Conservation (phyloP, 176 grass and related monocot species). For the Paspalum notatum region DNA sequence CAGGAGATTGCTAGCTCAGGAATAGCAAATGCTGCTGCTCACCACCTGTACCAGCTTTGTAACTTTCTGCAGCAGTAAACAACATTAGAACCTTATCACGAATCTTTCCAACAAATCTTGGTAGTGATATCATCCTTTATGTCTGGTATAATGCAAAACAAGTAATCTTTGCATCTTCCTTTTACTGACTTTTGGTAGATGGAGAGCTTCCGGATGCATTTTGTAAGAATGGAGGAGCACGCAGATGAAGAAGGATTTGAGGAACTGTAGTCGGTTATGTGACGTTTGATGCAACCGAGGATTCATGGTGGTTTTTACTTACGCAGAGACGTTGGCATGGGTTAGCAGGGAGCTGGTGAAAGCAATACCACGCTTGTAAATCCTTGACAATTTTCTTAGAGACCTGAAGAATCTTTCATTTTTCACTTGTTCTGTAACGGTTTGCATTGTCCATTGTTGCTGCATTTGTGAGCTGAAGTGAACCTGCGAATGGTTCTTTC, state of each 20-base stretch:
- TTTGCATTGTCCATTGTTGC: background rate
- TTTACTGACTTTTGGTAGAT: constrained; percentile 46
- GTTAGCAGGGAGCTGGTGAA: background rate
- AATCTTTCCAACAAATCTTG: background rate
- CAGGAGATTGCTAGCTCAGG: background rate
- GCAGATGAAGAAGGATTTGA: constrained; percentile 76
- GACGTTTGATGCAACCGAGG: background rate
- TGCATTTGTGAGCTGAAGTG: background rate
- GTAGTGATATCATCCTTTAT: background rate
- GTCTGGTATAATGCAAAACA: constrained; percentile 10
- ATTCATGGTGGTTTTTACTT: constrained; percentile 10
- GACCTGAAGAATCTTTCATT: no score
- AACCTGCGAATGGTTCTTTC: background rate
- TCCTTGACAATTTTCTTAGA: background rate
- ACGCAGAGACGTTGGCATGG: background rate
- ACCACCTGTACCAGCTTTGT: background rate
- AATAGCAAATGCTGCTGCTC: background rate
- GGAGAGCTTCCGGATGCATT: constrained; percentile 64
- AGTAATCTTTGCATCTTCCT: background rate
- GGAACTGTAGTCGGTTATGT: constrained; percentile 48
- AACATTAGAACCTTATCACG: background rate
- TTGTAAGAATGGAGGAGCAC: constrained; percentile 65
- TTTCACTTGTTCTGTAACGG: background rate
- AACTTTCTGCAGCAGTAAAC: background rate
- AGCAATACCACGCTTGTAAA: background rate